These are phyloP conservation scores for Rhodotorula toruloides DNA, from an alignment of 768 basidiomycete species.

Conservation along the genomic window DNA sequence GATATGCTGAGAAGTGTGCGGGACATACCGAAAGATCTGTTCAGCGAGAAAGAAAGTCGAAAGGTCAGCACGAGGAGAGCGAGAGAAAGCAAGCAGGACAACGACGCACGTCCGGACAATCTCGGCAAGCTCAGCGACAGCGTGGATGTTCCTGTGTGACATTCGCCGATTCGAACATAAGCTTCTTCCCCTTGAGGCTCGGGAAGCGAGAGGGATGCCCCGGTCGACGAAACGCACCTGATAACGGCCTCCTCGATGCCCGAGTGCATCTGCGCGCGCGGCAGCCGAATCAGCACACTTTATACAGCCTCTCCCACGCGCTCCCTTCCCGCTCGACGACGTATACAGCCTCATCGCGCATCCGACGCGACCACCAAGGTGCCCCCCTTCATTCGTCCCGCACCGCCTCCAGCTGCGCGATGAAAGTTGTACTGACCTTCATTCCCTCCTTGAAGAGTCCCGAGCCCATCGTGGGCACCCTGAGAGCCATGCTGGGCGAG, in stretches of 20 bases:
- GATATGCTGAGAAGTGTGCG: neutral
- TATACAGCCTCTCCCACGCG: no score
- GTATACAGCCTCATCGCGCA: no score
- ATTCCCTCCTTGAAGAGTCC: conserved; percentile 92
- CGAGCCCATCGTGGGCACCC: conserved; percentile 24
- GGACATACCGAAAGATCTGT: conserved; percentile 33
- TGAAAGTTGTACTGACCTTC: conserved; percentile 57
- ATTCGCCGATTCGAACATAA: neutral
- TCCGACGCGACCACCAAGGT: no score
- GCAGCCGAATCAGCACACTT: conserved; percentile 39
- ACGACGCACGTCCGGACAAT: conserved; percentile 67
- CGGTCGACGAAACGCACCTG: conserved; percentile 46
- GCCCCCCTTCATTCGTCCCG: no score
- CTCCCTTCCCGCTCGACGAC: no score
- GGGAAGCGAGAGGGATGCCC: neutral
- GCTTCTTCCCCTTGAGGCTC: neutral
- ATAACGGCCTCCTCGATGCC: conserved; percentile 96
- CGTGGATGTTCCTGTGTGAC: conserved; percentile 72
- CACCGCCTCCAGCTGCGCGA: no score
- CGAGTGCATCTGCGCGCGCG: conserved; percentile 52
- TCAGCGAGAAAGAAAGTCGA: neutral
- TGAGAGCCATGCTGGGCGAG: conserved; percentile 9
- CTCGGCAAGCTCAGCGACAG: conserved; percentile 88
- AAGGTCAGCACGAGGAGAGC: conserved; percentile 1
- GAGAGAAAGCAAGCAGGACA: neutral